Evolutionary conservation across 1,284 basidiomycete species (phyloP).

Genomic region (Sphagnurus paluster): DNA sequence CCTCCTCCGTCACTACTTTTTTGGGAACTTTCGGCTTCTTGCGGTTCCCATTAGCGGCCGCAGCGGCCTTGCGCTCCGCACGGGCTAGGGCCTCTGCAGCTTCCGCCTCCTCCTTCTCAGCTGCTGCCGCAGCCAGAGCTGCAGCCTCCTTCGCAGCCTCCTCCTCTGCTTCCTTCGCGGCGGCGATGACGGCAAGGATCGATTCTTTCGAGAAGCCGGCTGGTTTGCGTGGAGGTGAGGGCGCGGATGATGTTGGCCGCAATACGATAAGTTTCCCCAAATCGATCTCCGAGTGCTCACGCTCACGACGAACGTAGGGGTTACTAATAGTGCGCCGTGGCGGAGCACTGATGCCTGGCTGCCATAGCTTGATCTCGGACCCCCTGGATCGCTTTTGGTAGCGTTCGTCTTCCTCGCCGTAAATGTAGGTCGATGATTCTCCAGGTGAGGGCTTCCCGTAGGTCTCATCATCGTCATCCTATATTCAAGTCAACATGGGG

Average conservation of each 20-base stretch:
- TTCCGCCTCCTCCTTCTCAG: constrained; percentile 41
- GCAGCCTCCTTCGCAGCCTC: constrained; percentile 23
- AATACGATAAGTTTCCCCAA: no score
- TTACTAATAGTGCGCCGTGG: no score
- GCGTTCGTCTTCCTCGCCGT: constrained; percentile 10
- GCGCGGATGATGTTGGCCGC: no score
- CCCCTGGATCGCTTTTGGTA: no score
- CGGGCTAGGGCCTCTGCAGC: no score
- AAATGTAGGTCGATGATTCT: not conserved
- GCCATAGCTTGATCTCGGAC: no score
- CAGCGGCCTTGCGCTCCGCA: constrained; percentile 29
- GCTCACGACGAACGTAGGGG: no score
- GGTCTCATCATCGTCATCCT: constrained; percentile 25
- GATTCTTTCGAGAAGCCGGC: constrained; percentile 21
- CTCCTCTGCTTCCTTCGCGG: constrained; percentile 46
- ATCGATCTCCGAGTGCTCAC: no score
- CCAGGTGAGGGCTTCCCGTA: constrained; percentile 1
- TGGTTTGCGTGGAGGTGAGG: no score
- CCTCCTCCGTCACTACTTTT: constrained; percentile 47
- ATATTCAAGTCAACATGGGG: not conserved
- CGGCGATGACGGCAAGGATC: constrained; percentile 45
- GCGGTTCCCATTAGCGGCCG: constrained; percentile 24
- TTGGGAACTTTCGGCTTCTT: constrained; percentile 40
- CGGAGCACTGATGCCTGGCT: no score
- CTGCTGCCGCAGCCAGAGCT: constrained; percentile 37